Base-by-base conservation (phyloP, 2,329 filamentous ascomycete genomes). In the Kalmusia sp. region DNA sequence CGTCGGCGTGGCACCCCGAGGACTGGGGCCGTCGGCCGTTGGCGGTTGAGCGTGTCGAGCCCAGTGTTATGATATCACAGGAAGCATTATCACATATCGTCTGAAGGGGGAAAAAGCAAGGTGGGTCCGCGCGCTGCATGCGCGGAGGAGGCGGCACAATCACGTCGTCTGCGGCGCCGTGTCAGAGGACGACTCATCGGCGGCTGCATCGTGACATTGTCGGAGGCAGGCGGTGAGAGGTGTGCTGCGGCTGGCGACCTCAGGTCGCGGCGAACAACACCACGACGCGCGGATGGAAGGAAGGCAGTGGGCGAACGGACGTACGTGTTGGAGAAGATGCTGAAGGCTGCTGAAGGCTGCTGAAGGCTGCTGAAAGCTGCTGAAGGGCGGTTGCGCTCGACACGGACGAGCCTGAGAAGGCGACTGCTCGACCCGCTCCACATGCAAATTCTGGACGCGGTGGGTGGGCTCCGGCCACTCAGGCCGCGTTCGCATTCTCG, bases 401-500 rank as follows among this genome's bases (percentile, higher is more conserved):
- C 12, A 28, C 17, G 19, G 48, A 50, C 15, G 48, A 17, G 12
- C n/a, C 31, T 21, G 27, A 19, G 21, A 8, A 44, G n/a, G 35
- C 25, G 35, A 30, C 50, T 35, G 17, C 19, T 12, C 41, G 41
- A 43, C 25, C 49, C 44, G 55, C 34, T 53, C 51, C 55, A 58
- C 41, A 58, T 61, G 59, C 56, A 60, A 57, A 52, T 51, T 46
- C 58, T 55, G 41, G 48, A 59, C 58, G 59, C 63, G 54, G 58
- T 59, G 55, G 59, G 55, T n/a, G n/a, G 44, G 51, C 44, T 38
- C 45, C 41, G 51, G 41, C 58, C 55, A 55, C 27, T 57, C 54
- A 61, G 37, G 54, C 57, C 54, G 64, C 57, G 44, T 57, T 67
- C 57, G 59, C 62, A 33, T 56, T 52, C 48, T 60, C 40, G 55